Percentiles rank a stretch among this genome's conserved stretches.
Conservation (phyloP, 2,329 filamentous ascomycete species). For the Lizonia empirigonia region DNA sequence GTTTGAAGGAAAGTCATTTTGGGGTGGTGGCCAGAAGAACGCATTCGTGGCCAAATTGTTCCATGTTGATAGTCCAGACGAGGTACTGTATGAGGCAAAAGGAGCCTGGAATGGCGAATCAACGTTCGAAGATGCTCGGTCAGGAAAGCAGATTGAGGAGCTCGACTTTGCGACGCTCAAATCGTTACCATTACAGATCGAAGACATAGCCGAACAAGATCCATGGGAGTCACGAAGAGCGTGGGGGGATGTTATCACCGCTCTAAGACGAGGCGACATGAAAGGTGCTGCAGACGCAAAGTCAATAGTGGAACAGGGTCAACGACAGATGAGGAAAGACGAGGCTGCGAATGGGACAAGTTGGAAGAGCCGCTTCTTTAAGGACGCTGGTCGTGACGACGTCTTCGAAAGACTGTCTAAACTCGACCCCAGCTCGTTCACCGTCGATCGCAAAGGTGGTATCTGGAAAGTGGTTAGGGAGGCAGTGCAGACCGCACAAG, state of each 20-base stretch:
- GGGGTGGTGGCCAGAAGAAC: conserved; percentile 51
- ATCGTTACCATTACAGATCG: conserved; percentile 29
- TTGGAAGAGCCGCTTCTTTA: conserved; percentile 52
- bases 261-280: conserved; percentile 51
- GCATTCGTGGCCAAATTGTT: conserved; percentile 49
- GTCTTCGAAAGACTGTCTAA: conserved; percentile 34
- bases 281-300: conserved; percentile 43
- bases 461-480: conserved; percentile 43
- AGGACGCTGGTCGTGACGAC: conserved; percentile 33
- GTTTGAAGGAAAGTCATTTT: conserved; percentile 52
- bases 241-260: conserved; percentile 50
- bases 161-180: conserved; percentile 39
- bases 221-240: conserved; percentile 54
- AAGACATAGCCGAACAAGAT: conserved; percentile 48
- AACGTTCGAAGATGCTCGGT: conserved; percentile 43
- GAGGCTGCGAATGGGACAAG: conserved; percentile 43
- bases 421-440: conserved; percentile 27
- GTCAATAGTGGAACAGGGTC: conserved; percentile 44
- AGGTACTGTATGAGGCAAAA: conserved; percentile 47
- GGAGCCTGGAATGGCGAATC: conserved; percentile 52
- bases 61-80: conserved; percentile 39
- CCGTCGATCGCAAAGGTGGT: conserved; percentile 32
- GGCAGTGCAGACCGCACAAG: conserved; percentile 27
- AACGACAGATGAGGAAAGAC: conserved; percentile 51
- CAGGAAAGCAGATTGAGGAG: conserved; percentile 44